Evolutionary conservation across 2,329 filamentous ascomycete species (phyloP).

Genomic region (Penicillium verrucosum): DNA sequence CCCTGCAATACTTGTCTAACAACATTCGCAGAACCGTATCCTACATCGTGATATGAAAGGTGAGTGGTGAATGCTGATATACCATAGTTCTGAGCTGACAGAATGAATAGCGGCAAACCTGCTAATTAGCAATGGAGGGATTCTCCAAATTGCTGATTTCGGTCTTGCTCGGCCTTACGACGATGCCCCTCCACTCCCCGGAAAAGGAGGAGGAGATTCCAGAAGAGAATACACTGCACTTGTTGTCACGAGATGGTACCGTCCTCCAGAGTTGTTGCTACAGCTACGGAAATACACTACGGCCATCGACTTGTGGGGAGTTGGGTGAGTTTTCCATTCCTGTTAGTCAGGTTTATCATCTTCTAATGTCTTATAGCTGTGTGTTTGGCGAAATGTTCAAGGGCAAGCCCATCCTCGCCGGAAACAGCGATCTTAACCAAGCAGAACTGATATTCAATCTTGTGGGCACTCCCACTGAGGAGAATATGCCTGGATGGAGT

Average conservation of each 20-base stretch:
- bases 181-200: slow-evolving; percentile 71
- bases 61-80: slow-evolving; percentile 16
- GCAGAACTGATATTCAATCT: slow-evolving; percentile 91
- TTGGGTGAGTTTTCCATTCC: slow-evolving; percentile 62
- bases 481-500: slow-evolving; percentile 90
- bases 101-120: slow-evolving; percentile 71
- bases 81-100: slow-evolving; percentile 1
- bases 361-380: slow-evolving; percentile 57
- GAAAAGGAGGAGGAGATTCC: slow-evolving; percentile 77
- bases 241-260: slow-evolving; percentile 95
- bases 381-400: slow-evolving; percentile 98
- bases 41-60: slow-evolving; percentile 95
- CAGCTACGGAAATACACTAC: slow-evolving; percentile 91
- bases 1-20: slow-evolving; percentile 2
- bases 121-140: slow-evolving; percentile 88
- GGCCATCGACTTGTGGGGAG: slow-evolving; percentile 97
- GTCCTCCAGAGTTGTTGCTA: slow-evolving; percentile 86
- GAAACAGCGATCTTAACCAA: slow-evolving; percentile 84
- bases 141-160: slow-evolving; percentile 96
- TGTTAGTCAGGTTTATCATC: background rate
- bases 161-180: slow-evolving; percentile 92
- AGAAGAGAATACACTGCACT: slow-evolving; percentile 91
- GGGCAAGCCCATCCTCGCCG: slow-evolving; percentile 86
- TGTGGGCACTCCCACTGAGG: slow-evolving; percentile 82
- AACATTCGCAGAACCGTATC: slow-evolving; percentile 60